These are phyloP conservation scores for Penicillium fimorum DNA, from an alignment of 495 filamentous ascomycete genomes.

Conservation along the genomic window DNA sequence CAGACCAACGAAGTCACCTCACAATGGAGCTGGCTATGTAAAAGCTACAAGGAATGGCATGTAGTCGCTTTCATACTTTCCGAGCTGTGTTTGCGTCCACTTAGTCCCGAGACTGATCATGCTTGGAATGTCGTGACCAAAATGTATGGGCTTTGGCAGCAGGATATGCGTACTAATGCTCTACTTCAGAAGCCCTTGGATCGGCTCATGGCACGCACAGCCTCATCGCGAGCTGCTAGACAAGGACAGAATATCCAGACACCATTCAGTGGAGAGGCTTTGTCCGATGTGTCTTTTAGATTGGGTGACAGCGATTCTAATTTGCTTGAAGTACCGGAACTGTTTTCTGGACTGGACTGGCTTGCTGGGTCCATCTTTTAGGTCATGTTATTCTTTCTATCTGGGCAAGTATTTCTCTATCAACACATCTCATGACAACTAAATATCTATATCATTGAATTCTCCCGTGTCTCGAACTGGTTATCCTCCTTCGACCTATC, in stretches of 20 bases:
- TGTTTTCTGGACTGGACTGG: neutral
- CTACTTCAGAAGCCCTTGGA: constrained; percentile 63
- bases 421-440: neutral
- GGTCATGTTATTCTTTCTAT: neutral
- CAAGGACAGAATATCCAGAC: neutral
- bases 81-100: constrained; percentile 64
- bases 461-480: constrained; percentile 25
- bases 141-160: constrained; percentile 50
- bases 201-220: constrained; percentile 33
- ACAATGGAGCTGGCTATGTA: constrained; percentile 76
- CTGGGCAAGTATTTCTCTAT: neutral
- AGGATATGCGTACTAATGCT: constrained; percentile 46
- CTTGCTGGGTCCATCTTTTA: neutral
- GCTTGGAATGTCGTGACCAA: constrained; percentile 68
- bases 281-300: neutral
- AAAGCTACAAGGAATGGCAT: constrained; percentile 76
- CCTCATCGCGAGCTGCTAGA: neutral
- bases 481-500: constrained; percentile 62
- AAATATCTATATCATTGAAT: neutral
- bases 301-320: neutral
- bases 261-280: too few relatives aligned
- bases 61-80: constrained; percentile 66
- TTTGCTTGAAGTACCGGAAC: neutral
- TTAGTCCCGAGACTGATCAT: constrained; percentile 59
- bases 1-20: constrained; percentile 58